Percentiles rank a stretch among this genome's conserved stretches.
Evolutionary conservation across 2,329 filamentous ascomycete species (phyloP).

Genomic region (Penicillium occitanis): DNA sequence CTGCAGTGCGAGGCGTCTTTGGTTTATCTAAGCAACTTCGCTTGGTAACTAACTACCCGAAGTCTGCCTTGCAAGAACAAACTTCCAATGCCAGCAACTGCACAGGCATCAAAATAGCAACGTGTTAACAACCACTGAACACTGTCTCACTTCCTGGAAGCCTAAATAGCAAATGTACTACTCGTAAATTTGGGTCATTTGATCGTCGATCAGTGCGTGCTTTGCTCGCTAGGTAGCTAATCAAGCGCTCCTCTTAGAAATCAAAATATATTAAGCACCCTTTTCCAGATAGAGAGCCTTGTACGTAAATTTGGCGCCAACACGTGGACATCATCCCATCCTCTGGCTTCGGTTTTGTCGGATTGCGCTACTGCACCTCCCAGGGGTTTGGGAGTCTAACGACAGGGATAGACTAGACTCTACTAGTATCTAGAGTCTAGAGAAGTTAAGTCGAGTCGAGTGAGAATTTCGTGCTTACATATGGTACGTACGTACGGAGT

Average conservation of each 20-base stretch:
- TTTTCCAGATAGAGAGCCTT: neutral
- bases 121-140: neutral
- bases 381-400: constrained; percentile 6
- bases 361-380: constrained; percentile 17
- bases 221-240: neutral
- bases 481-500: neutral
- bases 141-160: neutral
- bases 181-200: neutral
- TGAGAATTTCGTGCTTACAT: neutral
- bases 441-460: neutral
- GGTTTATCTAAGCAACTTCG: neutral
- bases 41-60: neutral
- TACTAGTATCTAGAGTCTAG: neutral
- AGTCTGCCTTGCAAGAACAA: neutral
- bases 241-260: neutral
- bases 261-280: neutral
- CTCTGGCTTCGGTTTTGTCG: constrained; percentile 1
- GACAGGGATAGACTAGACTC: neutral
- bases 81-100: neutral
- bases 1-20: neutral
- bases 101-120: neutral
- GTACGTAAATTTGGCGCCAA: constrained; percentile 5
- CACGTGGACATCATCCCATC: constrained; percentile 18
- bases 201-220: neutral
- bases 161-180: neutral